Evolutionary conservation across 78 protist genomes (phyloP).

Genomic region (Isochrysis galbana): DNA sequence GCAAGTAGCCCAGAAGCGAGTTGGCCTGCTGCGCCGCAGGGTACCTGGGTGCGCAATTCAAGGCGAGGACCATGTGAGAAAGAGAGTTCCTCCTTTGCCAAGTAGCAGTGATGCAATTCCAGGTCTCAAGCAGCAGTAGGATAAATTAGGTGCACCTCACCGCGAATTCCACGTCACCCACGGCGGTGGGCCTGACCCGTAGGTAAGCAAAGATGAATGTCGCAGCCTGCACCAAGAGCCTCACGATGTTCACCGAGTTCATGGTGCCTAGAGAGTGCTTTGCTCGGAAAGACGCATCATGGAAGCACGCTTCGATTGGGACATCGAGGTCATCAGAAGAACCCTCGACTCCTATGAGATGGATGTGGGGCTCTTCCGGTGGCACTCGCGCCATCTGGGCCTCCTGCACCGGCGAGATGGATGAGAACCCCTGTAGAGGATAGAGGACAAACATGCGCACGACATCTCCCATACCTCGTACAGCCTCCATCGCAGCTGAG

Average conservation of each 20-base stretch:
- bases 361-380: not conserved
- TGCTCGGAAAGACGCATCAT: not conserved
- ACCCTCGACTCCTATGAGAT: not conserved
- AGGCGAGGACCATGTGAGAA: no score
- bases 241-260: conserved; percentile 20
- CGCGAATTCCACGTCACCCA: not conserved
- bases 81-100: no score
- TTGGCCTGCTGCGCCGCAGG: conserved; percentile 11
- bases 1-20: not conserved
- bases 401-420: not conserved
- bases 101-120: not conserved
- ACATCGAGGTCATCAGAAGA: not conserved
- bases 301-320: not conserved
- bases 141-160: not conserved
- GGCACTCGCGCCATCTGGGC: not conserved
- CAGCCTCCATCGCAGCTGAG: not conserved
- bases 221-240: not conserved
- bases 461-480: not conserved
- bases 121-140: not conserved
- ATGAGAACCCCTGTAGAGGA: not conserved
- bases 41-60: no score
- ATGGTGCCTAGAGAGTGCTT: not conserved
- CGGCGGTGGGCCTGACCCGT: not conserved
- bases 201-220: not conserved
- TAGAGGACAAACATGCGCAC: not conserved